Base-by-base conservation (phyloP, 805 yeast genomes). In the Nakazawaea ambrosiae region DNA sequence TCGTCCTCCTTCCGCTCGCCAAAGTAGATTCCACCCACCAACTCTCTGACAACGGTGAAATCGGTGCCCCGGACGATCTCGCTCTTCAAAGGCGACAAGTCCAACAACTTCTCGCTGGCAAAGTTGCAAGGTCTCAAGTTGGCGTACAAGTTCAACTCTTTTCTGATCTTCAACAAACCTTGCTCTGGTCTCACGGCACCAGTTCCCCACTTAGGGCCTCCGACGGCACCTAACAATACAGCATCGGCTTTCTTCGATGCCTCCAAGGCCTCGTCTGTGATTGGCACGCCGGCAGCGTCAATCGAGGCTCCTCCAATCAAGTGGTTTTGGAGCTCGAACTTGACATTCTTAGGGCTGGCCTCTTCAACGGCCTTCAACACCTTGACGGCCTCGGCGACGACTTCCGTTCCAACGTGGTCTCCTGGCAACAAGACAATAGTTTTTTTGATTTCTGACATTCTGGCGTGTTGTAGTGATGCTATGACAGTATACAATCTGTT, bases 151-250 rank as follows among this genome's bases (percentile, higher is more conserved):
- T 82, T 84, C 57, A 92, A 75, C 60, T 88, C 97, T 62, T 92
- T 92, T 64, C 98, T 78, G 60, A 92, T 90, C 66, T 89, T 75
- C 47, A 92, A 73, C 49, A 92, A 73, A 43, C 98, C 98, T 65
- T 87, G 97, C 61, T 92, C 98, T 36, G 98, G 98, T 66, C 98
- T 80, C 33, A 90, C 97, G 10, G 72, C 55, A 35, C 97, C 97
- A 20, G 97, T 85, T 26, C 97, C 97, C 98, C 98, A 92, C 65
- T 92, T 92, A 44, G 98, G 98, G 24, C 98, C 98, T 46, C 98
- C 98, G 24, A 92, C 98, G 7, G 98, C 96, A 48, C 98, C 98
- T 40, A 92, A 70, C 47, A 92, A 67, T n/a, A 92, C 95, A 19
- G 97, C 98, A 57, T 90, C 94, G 1, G 97, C 81, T 31, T 66